Percentiles rank a stretch among this genome's conserved stretches.
These are phyloP conservation scores for Aspergillus hiratsukae DNA, from an alignment of 2,329 filamentous ascomycete genomes.

Conservation along the genomic window DNA sequence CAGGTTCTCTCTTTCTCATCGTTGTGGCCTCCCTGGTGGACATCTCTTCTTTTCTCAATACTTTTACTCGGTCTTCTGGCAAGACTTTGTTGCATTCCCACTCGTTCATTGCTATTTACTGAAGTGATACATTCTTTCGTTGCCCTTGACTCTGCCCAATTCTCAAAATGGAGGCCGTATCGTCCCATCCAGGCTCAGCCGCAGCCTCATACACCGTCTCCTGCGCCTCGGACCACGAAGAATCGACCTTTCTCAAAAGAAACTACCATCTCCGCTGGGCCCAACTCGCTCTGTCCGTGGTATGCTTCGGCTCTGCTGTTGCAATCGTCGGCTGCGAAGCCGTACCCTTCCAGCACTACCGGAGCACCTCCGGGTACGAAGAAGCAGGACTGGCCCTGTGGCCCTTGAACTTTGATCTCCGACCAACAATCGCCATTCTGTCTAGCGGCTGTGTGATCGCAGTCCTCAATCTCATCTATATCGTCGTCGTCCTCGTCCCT, in stretches of 20 bases:
- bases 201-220: slow-evolving; percentile 6
- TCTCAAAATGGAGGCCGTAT: slow-evolving; percentile 14
- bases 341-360: slow-evolving; percentile 38
- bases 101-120: neutral
- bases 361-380: slow-evolving; percentile 31
- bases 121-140: neutral
- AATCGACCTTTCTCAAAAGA: slow-evolving; percentile 33
- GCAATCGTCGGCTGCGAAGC: slow-evolving; percentile 35
- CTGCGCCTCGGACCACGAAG: slow-evolving; percentile 33
- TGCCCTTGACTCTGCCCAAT: neutral
- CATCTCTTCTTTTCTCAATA: neutral
- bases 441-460: slow-evolving; percentile 35
- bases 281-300: slow-evolving; percentile 30
- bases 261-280: slow-evolving; percentile 29
- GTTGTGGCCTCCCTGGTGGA: neutral
- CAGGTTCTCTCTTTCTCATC: neutral
- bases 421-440: slow-evolving; percentile 35
- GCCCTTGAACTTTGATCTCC: slow-evolving; percentile 40
- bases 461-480: slow-evolving; percentile 29
- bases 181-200: slow-evolving; percentile 17
- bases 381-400: slow-evolving; percentile 35
- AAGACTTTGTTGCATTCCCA: neutral
- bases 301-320: slow-evolving; percentile 27
- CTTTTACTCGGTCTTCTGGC: neutral
- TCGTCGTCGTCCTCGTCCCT: slow-evolving; percentile 29